Base-by-base conservation (phyloP, 805 yeast species). In the Myxozyma lipomycoides region DNA sequence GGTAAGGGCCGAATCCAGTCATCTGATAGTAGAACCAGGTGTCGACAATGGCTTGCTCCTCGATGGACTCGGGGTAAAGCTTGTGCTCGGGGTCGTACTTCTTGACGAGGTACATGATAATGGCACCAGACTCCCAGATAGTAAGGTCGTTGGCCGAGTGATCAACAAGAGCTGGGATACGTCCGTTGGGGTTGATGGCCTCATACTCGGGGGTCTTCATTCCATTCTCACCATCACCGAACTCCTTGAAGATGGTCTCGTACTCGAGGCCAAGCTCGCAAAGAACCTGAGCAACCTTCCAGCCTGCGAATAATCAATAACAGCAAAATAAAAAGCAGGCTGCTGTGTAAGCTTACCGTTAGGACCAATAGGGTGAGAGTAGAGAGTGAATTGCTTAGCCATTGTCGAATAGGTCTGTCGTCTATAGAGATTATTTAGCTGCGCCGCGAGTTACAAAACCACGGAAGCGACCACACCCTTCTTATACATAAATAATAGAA, bases 111-210 rank as follows among this genome's bases (percentile, higher is more conserved):
- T 86, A 88, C 43, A 84, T 70, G 52, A 86, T 82, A 37, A 86
- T 86, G n/a, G 95, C 86, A 3, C 95, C 95, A 0, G 88, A 82
- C 68, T 86, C 95, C 95, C 95, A 86, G 25, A 86, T 75, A 3
- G 90, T 34, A 25, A 48, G 43, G 32, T 57, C 61, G 35, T 48
- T 39, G 37, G 40, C 49, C 23, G 48, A 21, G 39, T 57, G 61
- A 46, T 57, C 61, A 23, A 57, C 40, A 34, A 83, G 65, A 0
- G 81, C 73, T 25, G 88, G 88, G 48, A 83, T 78, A 60, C 81
- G 71, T 4, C 87, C 86, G 60, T 82, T 81, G 28, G 83, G 81
- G 64, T 81, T 80, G 62, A 79, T 64, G 47, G 74, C 68, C 48
- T 79, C 62, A 57, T 70, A 82, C 80, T 83, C 78, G 10, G 72